These are phyloP conservation scores for Colletotrichum tanaceti DNA, from an alignment of 2,329 filamentous ascomycete genomes.

Conservation along the genomic window DNA sequence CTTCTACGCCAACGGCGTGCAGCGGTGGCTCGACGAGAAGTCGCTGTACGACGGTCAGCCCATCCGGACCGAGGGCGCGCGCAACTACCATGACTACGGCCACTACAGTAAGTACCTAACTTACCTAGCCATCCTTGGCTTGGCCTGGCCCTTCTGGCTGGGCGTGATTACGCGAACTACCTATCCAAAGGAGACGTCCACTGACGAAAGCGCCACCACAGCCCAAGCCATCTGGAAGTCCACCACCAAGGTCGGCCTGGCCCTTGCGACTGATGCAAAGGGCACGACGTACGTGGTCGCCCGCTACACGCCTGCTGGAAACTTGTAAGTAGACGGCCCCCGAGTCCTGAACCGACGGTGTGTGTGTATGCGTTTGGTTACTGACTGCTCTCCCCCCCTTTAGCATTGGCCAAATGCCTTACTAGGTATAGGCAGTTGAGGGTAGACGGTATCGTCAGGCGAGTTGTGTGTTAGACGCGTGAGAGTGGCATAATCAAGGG, in stretches of 20 bases:
- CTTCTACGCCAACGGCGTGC: constrained; percentile 10
- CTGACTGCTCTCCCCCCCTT: neutral
- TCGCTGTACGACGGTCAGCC: constrained; percentile 12
- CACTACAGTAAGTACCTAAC: constrained; percentile 19
- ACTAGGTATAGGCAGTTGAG: neutral
- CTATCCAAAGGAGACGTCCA: too few species aligned
- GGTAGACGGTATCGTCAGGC: too few species aligned
- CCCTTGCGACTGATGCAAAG: neutral
- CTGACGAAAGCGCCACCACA: constrained; percentile 8
- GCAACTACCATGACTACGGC: constrained; percentile 14
- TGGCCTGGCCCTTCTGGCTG: too few species aligned
- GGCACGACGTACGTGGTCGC: constrained; percentile 7
- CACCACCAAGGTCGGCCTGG: constrained; percentile 9
- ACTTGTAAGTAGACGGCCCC: constrained; percentile 5
- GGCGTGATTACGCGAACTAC: too few species aligned
- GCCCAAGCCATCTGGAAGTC: constrained; percentile 17
- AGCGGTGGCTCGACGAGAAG: constrained; percentile 37
- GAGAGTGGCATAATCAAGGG: neutral
- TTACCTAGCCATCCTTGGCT: too few species aligned
- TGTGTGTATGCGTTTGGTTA: neutral
- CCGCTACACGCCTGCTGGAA: constrained; percentile 20
- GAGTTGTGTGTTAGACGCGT: neutral
- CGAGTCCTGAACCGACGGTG: too few species aligned
- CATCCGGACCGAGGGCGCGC: neutral
- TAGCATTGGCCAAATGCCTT: constrained; percentile 5